Conservation (phyloP, 2,329 filamentous ascomycete species). For the Volutella citrinella region DNA sequence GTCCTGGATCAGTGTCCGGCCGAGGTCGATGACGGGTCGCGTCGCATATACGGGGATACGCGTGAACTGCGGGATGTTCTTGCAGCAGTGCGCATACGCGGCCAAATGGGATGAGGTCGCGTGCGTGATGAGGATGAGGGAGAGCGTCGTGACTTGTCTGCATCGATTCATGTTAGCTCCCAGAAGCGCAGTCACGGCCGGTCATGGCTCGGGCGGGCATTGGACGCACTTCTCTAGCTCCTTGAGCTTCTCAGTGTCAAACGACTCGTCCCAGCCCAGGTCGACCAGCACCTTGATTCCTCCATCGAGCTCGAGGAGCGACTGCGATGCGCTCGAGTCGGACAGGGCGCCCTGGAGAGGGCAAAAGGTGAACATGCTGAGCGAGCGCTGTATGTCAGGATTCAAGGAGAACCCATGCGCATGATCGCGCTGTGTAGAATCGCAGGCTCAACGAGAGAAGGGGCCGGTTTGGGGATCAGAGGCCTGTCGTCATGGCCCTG, state of each 20-base stretch:
- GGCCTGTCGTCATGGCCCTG: constrained; percentile 16
- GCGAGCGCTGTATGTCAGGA: constrained; percentile 6
- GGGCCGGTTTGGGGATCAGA: constrained; percentile 8
- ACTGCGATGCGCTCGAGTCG: constrained; percentile 82
- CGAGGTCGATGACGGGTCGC: constrained; percentile 86
- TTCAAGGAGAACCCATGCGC: constrained; percentile 16
- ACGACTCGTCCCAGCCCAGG: constrained; percentile 92
- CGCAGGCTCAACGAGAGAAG: constrained; percentile 1
- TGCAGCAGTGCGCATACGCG: constrained; percentile 95
- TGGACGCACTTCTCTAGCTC: constrained; percentile 82
- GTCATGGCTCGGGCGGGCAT: too few species aligned
- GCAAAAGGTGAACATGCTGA: constrained; percentile 90
- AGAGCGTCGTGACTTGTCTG: constrained; percentile 87
- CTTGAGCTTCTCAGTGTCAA: constrained; percentile 76
- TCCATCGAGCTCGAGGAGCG: constrained; percentile 93
- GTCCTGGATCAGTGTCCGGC: constrained; percentile 86
- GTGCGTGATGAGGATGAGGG: constrained; percentile 90
- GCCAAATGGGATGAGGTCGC: constrained; percentile 88
- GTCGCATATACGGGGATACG: constrained; percentile 95
- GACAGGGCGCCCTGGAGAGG: constrained; percentile 89
- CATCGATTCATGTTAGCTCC: constrained; percentile 18
- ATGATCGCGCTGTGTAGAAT: constrained; percentile 13
- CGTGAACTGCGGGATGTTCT: constrained; percentile 87
- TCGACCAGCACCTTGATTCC: constrained; percentile 94
- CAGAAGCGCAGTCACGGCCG: too few species aligned